Base-by-base conservation (phyloP, 805 yeast species). In the Metschnikowia anglica region DNA sequence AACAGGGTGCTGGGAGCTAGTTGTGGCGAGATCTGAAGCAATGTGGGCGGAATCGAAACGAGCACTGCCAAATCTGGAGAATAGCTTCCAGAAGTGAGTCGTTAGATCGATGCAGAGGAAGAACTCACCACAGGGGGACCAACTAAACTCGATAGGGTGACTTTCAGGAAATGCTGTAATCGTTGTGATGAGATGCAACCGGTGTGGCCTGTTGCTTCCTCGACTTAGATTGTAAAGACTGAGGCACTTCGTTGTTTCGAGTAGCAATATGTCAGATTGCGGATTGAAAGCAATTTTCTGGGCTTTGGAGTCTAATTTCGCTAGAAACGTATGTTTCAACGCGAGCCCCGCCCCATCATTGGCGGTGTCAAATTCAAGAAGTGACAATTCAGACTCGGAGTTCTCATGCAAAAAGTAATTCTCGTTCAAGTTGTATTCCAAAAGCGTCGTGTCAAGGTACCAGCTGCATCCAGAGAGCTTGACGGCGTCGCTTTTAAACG, bases 51-150 rank as follows among this genome's bases (percentile, higher is more conserved):
- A 61, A 40, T 59, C 60, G 44, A 66, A 68, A 5, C 58, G 46
- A 4, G 47, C 41, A 23, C 57, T 53, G 2, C 74, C 74, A 44
- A 68, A 67, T 45, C 59, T 62, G 4, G 73, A 61, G 28, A 55
- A 47, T 13, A 68, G 47, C 13, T 55, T 51, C 73, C 73, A 70
- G 28, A 40, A 37, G 1, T 60, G 61, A 17, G 59, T 45, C 5
- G 41, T 28, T 3, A 38, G 25, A 42, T 58, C 52, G 5, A 59
- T 44, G 5, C 56, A 21, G 10, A 52, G 42, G 33, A 68, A 65
- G 41, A 61, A 68, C 16, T 51, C 53, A 3, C 74, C 76, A 45
- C 65, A 57, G 1, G 67, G 59, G 1, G 74, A 58, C 74, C 74
- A 70, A 7, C 10, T 25, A 7, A 43, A 42, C 15, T 16, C 27